Evolutionary conservation across 2,329 filamentous ascomycete species (phyloP), one percentile per base, ranked within the genome.

Genomic region (Pseudogymnoascus sp.): DNA sequence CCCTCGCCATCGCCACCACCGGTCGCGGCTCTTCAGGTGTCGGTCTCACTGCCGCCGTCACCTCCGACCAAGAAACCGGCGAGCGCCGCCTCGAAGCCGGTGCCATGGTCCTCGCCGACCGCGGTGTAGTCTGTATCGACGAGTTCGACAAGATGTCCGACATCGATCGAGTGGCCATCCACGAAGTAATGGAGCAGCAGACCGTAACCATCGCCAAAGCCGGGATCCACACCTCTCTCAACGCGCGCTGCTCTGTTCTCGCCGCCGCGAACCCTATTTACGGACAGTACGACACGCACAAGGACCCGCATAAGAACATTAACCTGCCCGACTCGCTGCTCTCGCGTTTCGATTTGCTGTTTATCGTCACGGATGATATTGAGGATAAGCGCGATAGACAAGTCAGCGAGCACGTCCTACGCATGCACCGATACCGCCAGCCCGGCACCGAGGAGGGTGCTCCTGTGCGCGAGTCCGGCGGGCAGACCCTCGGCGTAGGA

Each of bases 111-210:
- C 90, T 99, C 72, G 95, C 88, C 67, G 95, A 99, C 75, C 89
- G 95, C 66, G 95, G 95, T 69, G 93, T 99, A 10, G 95, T 99
- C 35, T 99, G 95, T 79, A 99, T 99, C 68, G 95, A 99, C 74
- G 95, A 99, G 73, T 99, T 99, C 70, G 95, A 99, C 80, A 99
- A 99, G 77, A 99, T 99, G 95, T 97, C 92, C 63, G 95, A 99
- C 73, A 89, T 98, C 64, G 95, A 99, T 76, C 87, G 95, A 74
- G 95, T 99, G 3, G 95, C 95, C 56, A 99, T 99, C 70, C 95
- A 99, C 84, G 95, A 99, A 90, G 95, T 99, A 68, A 99, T 99
- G 95, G 95, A 99, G 78, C 95, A 99, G 78, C 95, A 99, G 78
- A 99, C 95, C 0, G 95, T 99, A 65, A 99, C 95, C 12, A 99